Evolutionary conservation across 768 basidiomycete genomes (phyloP).

Genomic region (Lactifluus subvellereus): DNA sequence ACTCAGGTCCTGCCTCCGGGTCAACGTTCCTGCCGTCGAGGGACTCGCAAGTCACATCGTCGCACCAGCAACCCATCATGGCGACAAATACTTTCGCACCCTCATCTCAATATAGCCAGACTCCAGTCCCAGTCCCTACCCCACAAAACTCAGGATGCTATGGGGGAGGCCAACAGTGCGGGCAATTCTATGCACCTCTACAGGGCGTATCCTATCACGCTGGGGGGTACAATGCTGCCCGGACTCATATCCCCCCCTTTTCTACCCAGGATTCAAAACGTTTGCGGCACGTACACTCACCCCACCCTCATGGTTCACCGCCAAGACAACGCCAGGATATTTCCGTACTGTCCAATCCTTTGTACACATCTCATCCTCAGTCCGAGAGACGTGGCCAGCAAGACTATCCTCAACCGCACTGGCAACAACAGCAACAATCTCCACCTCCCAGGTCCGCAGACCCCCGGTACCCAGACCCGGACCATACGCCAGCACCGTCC

Average conservation of each 20-base stretch:
- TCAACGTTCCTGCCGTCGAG: neutral
- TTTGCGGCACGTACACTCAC: neutral
- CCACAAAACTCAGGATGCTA: no score
- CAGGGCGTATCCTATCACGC: neutral
- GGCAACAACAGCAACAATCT: neutral
- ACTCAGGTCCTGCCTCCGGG: neutral
- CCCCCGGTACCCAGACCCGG: neutral
- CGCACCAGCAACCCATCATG: neutral
- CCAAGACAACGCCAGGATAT: neutral
- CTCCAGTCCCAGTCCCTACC: no score
- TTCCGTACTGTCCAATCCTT: neutral
- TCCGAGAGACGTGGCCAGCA: neutral
- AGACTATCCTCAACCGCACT: neutral
- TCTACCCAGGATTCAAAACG: no score
- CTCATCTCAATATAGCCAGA: no score
- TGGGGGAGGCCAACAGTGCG: no score
- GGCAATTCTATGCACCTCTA: no score
- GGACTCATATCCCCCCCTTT: neutral
- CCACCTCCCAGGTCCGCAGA: neutral
- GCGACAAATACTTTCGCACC: no score
- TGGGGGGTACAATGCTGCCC: neutral
- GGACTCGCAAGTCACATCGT: neutral
- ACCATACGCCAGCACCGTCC: neutral
- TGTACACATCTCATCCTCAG: neutral
- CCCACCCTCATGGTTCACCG: neutral